phyloP scores from a whole-genome alignment of 2,329 filamentous ascomycete species.

The Aspergillus luchuensis region DNA sequence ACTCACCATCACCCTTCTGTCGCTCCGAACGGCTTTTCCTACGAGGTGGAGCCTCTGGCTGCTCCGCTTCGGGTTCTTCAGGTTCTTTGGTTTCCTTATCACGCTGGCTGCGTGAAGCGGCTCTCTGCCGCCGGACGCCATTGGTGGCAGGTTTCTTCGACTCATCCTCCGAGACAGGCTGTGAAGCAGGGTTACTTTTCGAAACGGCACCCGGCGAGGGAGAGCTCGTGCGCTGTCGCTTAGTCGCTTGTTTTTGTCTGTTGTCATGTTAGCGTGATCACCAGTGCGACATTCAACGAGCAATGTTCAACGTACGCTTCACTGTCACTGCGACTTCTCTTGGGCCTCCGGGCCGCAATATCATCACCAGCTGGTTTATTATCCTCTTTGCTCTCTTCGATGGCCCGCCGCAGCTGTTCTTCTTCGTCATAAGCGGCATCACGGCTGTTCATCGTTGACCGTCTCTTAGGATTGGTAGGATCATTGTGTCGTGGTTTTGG shows the following conservation, averaged over 20 bases:
- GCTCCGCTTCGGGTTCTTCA: slow-evolving; percentile 70
- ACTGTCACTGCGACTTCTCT: slow-evolving; percentile 85
- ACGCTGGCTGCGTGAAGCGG: slow-evolving; percentile 55
- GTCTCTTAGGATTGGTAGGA: slow-evolving; percentile 70
- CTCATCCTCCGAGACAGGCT: slow-evolving; percentile 67
- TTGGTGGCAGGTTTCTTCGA: slow-evolving; percentile 41
- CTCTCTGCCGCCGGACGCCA: slow-evolving; percentile 61
- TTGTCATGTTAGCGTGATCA: slow-evolving; percentile 29
- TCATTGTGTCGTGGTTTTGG: slow-evolving; percentile 53
- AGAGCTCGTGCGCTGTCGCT: slow-evolving; percentile 82
- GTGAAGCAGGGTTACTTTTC: slow-evolving; percentile 48
- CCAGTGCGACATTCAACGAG: slow-evolving; percentile 16
- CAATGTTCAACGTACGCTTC: slow-evolving; percentile 72
- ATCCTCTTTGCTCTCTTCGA: slow-evolving; percentile 93
- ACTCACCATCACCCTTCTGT: slow-evolving; percentile 74
- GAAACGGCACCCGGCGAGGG: slow-evolving; percentile 66
- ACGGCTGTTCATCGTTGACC: slow-evolving; percentile 96
- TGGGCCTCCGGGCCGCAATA: slow-evolving; percentile 65
- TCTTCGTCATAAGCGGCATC: slow-evolving; percentile 95
- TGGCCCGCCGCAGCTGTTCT: slow-evolving; percentile 80
- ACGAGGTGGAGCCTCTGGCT: slow-evolving; percentile 74
- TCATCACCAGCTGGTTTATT: slow-evolving; percentile 59
- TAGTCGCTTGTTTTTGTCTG: slow-evolving; percentile 71
- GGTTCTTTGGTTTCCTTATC: slow-evolving; percentile 51
- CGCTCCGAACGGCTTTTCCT: slow-evolving; percentile 80